Evolutionary conservation across 2,329 filamentous ascomycete species (phyloP).

Genomic region (Aspergillus aculeatus): DNA sequence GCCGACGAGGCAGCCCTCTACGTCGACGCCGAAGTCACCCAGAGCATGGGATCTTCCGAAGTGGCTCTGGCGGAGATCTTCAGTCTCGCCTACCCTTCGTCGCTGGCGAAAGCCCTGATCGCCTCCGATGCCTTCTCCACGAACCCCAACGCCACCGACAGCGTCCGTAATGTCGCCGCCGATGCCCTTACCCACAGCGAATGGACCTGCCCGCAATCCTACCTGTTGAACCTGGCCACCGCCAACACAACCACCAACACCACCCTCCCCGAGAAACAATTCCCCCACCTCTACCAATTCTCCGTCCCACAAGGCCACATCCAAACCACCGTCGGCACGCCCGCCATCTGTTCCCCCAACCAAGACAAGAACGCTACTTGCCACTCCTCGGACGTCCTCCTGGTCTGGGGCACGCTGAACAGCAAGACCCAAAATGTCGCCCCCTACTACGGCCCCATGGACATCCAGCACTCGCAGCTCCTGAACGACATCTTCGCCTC

Average conservation of each 20-base stretch:
- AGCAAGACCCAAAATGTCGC: conserved; percentile 22
- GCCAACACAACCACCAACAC: neutral
- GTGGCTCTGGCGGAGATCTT: conserved; percentile 17
- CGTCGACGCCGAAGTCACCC: conserved; percentile 10
- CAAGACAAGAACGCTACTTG: conserved; percentile 27
- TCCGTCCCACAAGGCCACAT: conserved; percentile 25
- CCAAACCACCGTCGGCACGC: conserved; percentile 16
- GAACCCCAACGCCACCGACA: conserved; percentile 16
- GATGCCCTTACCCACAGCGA: conserved; percentile 19
- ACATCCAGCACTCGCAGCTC: conserved; percentile 25
- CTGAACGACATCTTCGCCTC: conserved; percentile 26
- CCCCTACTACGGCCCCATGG: conserved; percentile 22
- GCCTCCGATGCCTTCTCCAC: conserved; percentile 14
- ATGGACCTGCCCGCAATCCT: conserved; percentile 20
- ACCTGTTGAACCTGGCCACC: conserved; percentile 10
- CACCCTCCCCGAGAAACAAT: neutral
- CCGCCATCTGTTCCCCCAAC: conserved; percentile 27
- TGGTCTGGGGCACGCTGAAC: conserved; percentile 29
- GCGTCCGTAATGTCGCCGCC: conserved; percentile 17
- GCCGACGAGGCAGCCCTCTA: conserved; percentile 26
- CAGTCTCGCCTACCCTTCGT: conserved; percentile 14
- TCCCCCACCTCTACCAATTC: conserved; percentile 23
- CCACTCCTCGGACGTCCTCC: conserved; percentile 27
- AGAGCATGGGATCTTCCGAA: conserved; percentile 12
- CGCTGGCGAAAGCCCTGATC: conserved; percentile 18